These are phyloP conservation scores for Boletus reticulatus DNA, from an alignment of 768 basidiomycete genomes.

Conservation along the genomic window DNA sequence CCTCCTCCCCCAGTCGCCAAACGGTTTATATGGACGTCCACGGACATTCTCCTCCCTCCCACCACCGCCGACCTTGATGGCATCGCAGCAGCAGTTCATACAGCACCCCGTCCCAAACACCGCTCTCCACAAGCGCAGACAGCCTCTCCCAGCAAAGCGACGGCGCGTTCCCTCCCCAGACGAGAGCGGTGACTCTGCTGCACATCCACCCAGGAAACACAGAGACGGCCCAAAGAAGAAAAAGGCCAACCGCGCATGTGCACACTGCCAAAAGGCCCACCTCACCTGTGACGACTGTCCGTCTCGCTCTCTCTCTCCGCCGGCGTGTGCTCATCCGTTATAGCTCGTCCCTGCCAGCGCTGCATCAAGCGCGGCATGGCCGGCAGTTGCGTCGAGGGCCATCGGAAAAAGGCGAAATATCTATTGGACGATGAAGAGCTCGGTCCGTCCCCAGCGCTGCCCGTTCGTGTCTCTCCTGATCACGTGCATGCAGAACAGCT, in stretches of 20 bases:
- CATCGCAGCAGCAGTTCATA: neutral
- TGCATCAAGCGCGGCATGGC: slow-evolving; percentile 94
- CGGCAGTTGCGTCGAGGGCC: slow-evolving; percentile 87
- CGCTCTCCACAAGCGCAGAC: slow-evolving; percentile 35
- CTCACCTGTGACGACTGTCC: slow-evolving; percentile 97
- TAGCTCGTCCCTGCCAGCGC: slow-evolving; percentile 94
- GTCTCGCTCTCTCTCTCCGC: slow-evolving; percentile 31
- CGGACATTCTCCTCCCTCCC: slow-evolving; percentile 2
- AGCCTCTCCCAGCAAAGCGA: slow-evolving; percentile 45
- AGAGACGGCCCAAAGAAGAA: slow-evolving; percentile 88
- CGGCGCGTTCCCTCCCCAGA: slow-evolving; percentile 63
- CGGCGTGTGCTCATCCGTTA: neutral
- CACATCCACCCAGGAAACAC: slow-evolving; percentile 47
- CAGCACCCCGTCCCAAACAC: neutral
- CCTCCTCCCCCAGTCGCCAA: neutral
- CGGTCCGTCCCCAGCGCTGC: slow-evolving; percentile 43
- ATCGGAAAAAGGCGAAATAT: slow-evolving; percentile 98
- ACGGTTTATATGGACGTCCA: slow-evolving; percentile 10
- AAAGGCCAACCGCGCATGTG: slow-evolving; percentile 91
- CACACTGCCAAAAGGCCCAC: slow-evolving; percentile 96
- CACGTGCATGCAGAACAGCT: slow-evolving; percentile 39
- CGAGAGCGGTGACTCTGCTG: slow-evolving; percentile 48
- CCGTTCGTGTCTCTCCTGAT: slow-evolving; percentile 15
- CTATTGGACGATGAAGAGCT: slow-evolving; percentile 92
- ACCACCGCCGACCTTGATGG: neutral